Conservation (phyloP, 306 rosid genomes). For the Comarum palustre region DNA sequence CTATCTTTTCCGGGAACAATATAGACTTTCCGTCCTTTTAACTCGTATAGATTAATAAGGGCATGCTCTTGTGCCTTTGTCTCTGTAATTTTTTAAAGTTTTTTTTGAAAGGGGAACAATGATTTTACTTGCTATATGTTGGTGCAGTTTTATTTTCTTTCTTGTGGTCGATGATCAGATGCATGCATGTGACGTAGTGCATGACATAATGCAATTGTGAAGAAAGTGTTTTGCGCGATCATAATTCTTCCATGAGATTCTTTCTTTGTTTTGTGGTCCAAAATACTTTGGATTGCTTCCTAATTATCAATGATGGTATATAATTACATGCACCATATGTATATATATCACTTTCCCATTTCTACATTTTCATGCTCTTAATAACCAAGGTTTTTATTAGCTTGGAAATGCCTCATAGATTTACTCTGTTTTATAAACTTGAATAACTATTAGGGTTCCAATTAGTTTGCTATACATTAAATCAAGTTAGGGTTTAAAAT, state of each 20-base stretch:
- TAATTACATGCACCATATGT: neutral
- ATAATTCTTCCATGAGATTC: slow-evolving; percentile 13
- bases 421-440: neutral
- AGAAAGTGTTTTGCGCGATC: slow-evolving; percentile 28
- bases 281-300: neutral
- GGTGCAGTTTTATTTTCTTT: neutral
- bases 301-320: neutral
- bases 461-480: neutral
- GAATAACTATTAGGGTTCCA: neutral
- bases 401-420: neutral
- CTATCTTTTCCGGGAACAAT: slow-evolving; percentile 13
- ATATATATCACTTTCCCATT: neutral
- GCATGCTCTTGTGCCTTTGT: too few species aligned
- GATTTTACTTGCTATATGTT: too few species aligned
- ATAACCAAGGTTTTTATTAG: neutral
- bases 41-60: slow-evolving; percentile 14
- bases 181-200: slow-evolving; percentile 16
- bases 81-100: neutral
- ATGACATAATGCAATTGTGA: slow-evolving; percentile 24
- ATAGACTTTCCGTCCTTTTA: too few species aligned
- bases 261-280: slow-evolving; percentile 32
- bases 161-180: slow-evolving; percentile 5
- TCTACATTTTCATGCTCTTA: neutral
- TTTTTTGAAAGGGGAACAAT: neutral
- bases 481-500: neutral